Percentiles rank a stretch among this genome's conserved stretches.
Evolutionary conservation across 352 stramenopile species (phyloP).

Genomic region (Peronospora belbahrii): DNA sequence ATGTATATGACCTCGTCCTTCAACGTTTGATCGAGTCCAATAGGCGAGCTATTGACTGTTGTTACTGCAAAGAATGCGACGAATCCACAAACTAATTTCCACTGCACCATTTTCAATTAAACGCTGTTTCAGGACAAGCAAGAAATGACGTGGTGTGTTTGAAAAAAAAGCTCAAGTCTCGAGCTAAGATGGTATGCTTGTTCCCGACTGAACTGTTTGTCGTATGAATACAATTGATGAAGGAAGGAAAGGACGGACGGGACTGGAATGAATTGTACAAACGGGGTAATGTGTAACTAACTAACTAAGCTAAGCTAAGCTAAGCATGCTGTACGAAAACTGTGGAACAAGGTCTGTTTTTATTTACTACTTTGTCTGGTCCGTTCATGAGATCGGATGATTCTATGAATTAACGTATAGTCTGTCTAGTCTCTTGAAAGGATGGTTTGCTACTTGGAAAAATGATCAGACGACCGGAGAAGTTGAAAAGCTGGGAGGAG

Average conservation of each 20-base stretch:
- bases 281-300: too few relatives aligned
- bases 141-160: not conserved
- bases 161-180: too few relatives aligned
- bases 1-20: not conserved
- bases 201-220: slow-evolving; percentile 24
- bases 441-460: slow-evolving; percentile 20
- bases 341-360: too few relatives aligned
- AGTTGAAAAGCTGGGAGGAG: slow-evolving; percentile 15
- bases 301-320: too few relatives aligned
- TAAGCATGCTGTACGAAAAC: too few relatives aligned
- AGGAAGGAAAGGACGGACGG: too few relatives aligned
- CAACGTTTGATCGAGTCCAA: too few relatives aligned
- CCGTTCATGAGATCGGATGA: slow-evolving; percentile 28
- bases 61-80: slow-evolving; percentile 11
- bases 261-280: slow-evolving; percentile 17
- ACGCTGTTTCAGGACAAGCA: not conserved
- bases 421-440: slow-evolving; percentile 13
- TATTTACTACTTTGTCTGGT: too few relatives aligned
- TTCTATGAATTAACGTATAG: slow-evolving; percentile 10
- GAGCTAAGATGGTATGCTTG: slow-evolving; percentile 22
- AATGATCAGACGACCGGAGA: slow-evolving; percentile 13
- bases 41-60: slow-evolving; percentile 11
- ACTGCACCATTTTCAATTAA: slow-evolving; percentile 26
- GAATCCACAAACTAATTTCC: slow-evolving; percentile 20
- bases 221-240: slow-evolving; percentile 20